Evolutionary conservation across 192 early-diverging fungal species (phyloP), one percentile per base, ranked within the genome.

Genomic region (Phlyctochytrium planicorne): DNA sequence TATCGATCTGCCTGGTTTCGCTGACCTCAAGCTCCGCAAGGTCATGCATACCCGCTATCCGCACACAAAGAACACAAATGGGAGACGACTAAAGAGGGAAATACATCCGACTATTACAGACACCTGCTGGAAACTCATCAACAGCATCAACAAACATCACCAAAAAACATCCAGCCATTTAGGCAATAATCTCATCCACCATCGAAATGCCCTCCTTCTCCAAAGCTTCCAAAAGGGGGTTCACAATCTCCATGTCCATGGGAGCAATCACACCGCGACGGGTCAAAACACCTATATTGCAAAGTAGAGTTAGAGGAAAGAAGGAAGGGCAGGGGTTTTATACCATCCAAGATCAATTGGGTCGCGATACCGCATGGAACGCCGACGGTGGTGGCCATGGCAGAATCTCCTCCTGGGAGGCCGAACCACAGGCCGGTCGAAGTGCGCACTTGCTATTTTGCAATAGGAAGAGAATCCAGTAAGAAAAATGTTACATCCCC

Each of bases 221-320:
- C 62, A 99, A 82, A 66, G 85, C 80, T 60, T 88, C 85, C 82
- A 98, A 89, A 68, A 97, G 87, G 35, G 94, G 95, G 70, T 95
- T 80, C 73, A 93, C 93, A 69, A 98, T 87, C 3, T 95, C 95
- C 17, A 83, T 74, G 3, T 85, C 83, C 91, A 96, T 94, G 29
- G 97, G 97, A 24, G 93, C 94, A 70, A 99, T 75, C 24, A 99
- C 90, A 68, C 97, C 97, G 55, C 76, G 90, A n/a, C 72, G 32
- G 17, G 34, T 72, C 52, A 87, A 65, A n/a, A 65, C 52, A 27
- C 79, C 70, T 75, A 27, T 34, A 56, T 16, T 12, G 3, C 24
- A 3, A 3, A 30, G 10, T 6, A 3, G 53, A 6, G 65, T 69
- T 24, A 3, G 20, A n/a, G 40, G 12, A 50, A 14, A 10, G n/a